Base-by-base conservation (phyloP, 2,329 filamentous ascomycete species). In the Ophiostoma australiae region DNA sequence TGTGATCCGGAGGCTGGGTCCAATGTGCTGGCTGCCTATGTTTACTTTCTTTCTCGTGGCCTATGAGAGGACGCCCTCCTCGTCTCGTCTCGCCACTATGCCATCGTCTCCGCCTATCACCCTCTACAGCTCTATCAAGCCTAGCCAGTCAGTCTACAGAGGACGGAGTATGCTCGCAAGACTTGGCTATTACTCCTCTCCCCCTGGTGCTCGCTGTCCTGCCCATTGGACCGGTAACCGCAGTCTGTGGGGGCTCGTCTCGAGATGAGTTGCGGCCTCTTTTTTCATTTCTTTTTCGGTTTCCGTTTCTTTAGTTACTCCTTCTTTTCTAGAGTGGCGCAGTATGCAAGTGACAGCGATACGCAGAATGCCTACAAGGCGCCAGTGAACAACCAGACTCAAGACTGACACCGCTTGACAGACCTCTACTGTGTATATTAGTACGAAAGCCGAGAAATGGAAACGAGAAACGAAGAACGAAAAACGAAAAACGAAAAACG, bases 161-260 rank as follows among this genome's bases (percentile, higher is more conserved):
- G 37, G 10, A 39, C 37, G 37, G 10, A 39, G 37, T 39, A 31
- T 31, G 27, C 27, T 31, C 27, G 3, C 37, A 39, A 39, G 37
- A 39, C 37, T 39, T 39, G 15, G 39, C 37, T 48, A 48, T 58
- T 27, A 58, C 52, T 55, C 52, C 52, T 58, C 44, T 58, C 52
- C 39, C 39, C 39, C 39, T 52, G 48, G 44, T 61, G 55, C 27
- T 33, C 27, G 58, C 58, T 33, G 58, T 17, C 65, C 65, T 66
- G 67, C 39, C 67, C 67, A 68, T 68, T 68, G 67, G 67, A 52
- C 67, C 67, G 67, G 39, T 68, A 68, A 68, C 67, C 65, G 41
- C 41, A 48, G 41, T 63, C 13, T 33, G 67, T 48, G 39, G 39
- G 67, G 39, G 41, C 33, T n/a, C 37, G 35, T 67, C 10, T 69